Evolutionary conservation across 176 grass and related monocot species (phyloP).

Genomic region (Carex pumila): DNA sequence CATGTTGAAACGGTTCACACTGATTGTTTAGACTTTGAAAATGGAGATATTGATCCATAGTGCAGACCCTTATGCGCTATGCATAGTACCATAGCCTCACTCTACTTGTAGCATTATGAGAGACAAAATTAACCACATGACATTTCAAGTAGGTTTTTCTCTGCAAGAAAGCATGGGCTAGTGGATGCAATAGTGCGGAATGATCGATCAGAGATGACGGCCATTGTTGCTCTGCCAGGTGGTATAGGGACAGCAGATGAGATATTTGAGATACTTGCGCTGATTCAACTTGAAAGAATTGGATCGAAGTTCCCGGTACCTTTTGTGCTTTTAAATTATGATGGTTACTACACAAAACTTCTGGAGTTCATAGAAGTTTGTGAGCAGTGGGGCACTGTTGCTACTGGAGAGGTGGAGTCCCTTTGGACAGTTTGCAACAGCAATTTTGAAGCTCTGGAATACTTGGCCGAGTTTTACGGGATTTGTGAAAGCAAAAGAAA

Average conservation of each 20-base stretch:
- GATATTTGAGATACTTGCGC: constrained; percentile 61
- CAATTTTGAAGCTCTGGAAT: constrained; percentile 72
- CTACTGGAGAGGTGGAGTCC: constrained; percentile 57
- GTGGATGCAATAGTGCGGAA: constrained; percentile 72
- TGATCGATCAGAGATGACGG: constrained; percentile 35
- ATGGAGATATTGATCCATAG: too few relatives aligned
- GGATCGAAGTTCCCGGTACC: constrained; percentile 49
- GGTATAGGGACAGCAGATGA: constrained; percentile 80
- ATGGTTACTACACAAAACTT: constrained; percentile 76
- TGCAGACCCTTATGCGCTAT: too few relatives aligned
- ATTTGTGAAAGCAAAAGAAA: constrained; percentile 29
- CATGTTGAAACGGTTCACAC: too few relatives aligned
- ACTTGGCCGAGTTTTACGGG: constrained; percentile 59
- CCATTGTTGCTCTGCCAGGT: constrained; percentile 46
- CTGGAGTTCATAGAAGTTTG: constrained; percentile 68
- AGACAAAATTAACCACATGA: background rate
- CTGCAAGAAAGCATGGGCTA: constrained; percentile 75
- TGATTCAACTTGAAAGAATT: constrained; percentile 79
- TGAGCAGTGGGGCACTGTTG: constrained; percentile 53
- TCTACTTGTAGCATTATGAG: background rate
- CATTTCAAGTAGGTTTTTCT: constrained; percentile 62
- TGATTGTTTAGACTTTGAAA: too few relatives aligned
- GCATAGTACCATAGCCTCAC: background rate
- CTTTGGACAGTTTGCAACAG: constrained; percentile 73
- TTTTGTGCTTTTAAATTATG: constrained; percentile 71